Evolutionary conservation across 495 filamentous ascomycete species (phyloP).

Genomic region (Trichoderma orchidacearum): DNA sequence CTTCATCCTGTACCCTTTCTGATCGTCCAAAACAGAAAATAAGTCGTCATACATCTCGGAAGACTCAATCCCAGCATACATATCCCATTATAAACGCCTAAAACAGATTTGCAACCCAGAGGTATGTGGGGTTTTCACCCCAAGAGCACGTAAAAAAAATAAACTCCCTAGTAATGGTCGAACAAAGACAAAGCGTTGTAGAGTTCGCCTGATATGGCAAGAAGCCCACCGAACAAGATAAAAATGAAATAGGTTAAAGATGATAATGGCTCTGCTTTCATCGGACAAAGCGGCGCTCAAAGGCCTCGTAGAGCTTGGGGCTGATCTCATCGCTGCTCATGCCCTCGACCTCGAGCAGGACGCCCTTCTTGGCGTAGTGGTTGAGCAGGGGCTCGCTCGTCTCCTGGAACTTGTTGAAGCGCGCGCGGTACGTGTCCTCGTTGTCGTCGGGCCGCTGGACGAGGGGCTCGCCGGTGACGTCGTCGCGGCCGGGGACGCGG

Average conservation of each 20-base stretch:
- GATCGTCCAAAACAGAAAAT: no score
- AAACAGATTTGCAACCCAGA: no score
- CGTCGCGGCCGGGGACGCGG: conserved; percentile 67
- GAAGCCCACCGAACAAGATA: not conserved
- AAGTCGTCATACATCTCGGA: no score
- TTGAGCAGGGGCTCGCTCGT: conserved; percentile 73
- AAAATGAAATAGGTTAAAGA: not conserved
- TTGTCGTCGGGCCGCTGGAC: conserved; percentile 75
- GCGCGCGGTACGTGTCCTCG: conserved; percentile 68
- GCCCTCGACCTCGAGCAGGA: conserved; percentile 77
- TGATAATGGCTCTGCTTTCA: not conserved
- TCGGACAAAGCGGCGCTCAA: conserved; percentile 56
- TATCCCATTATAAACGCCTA: no score
- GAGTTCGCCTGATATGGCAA: not conserved
- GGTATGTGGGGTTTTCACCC: no score
- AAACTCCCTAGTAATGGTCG: not conserved
- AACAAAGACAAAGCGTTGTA: not conserved
- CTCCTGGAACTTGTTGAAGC: conserved; percentile 73
- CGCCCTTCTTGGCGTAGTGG: conserved; percentile 76
- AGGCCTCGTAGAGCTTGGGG: conserved; percentile 67
- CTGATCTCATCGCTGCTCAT: conserved; percentile 88
- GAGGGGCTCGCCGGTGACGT: conserved; percentile 79
- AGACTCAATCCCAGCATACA: no score
- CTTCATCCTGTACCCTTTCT: no score
- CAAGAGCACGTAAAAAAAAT: not conserved